Evolutionary conservation across 2,329 filamentous ascomycete genomes (phyloP).

Genomic region (Beauveria caledonica): DNA sequence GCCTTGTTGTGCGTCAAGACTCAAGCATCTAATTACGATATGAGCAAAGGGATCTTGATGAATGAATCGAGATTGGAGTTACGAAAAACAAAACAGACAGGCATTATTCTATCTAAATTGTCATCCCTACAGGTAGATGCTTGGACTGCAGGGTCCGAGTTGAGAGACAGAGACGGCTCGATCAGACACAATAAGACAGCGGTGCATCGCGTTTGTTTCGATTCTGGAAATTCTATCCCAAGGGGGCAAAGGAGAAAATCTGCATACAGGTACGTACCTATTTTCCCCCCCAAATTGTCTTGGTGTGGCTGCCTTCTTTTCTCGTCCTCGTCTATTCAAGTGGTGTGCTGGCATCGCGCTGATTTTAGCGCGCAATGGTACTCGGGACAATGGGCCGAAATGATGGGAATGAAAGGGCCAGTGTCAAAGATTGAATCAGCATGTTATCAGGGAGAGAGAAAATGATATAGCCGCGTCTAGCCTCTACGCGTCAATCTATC

Average conservation of each 20-base stretch:
- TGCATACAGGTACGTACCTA: background rate
- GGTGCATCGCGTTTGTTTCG: background rate
- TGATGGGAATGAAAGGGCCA: background rate
- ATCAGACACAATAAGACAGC: slow-evolving; percentile 6
- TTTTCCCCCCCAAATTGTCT: background rate
- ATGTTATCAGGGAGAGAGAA: too few relatives aligned
- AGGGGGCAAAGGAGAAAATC: background rate
- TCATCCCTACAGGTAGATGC: background rate
- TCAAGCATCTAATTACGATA: too few relatives aligned
- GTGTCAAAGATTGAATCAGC: too few relatives aligned
- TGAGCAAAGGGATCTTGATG: background rate
- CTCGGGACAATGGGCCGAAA: background rate
- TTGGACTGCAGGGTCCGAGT: background rate
- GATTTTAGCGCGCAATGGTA: background rate
- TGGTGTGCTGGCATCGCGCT: background rate
- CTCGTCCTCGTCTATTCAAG: background rate
- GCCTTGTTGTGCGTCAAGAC: background rate
- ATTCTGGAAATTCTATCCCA: background rate
- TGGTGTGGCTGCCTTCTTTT: background rate
- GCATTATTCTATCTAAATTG: background rate
- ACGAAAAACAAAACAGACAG: background rate
- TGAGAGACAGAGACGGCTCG: background rate
- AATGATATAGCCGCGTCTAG: too few relatives aligned
- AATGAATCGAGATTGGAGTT: background rate
- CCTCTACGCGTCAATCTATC: too few relatives aligned